A percentile compares a stretch with the other conserved stretches of the same genome.
phyloP scores from a whole-genome alignment of 345 rosid genomes.

The Geranium rotundifolium region DNA sequence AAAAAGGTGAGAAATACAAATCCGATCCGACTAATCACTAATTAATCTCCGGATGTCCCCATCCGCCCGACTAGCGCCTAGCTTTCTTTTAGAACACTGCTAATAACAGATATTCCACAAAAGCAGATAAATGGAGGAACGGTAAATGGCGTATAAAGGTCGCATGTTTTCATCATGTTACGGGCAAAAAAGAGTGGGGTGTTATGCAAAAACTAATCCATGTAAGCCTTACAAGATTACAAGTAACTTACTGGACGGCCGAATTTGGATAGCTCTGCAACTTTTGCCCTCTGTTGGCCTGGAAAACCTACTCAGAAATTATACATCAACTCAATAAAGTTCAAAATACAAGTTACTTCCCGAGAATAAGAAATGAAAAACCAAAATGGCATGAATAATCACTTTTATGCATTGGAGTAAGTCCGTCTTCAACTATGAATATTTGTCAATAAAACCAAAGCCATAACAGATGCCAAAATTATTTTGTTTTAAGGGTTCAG shows the following conservation, averaged over 20 bases:
- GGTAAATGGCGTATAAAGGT: background rate
- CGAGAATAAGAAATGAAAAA: background rate
- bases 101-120: too few species aligned
- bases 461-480: too few species aligned
- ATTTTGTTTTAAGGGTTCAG: too few species aligned
- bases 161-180: background rate
- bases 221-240: background rate
- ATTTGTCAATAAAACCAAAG: too few species aligned
- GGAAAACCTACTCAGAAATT: slow-evolving; percentile 33
- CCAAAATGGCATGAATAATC: background rate
- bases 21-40: too few species aligned
- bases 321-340: background rate
- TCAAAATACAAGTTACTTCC: background rate
- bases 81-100: too few species aligned
- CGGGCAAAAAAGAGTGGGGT: background rate
- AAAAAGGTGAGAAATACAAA: too few species aligned
- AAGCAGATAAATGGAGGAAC: background rate
- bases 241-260: slow-evolving; percentile 56
- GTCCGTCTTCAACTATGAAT: background rate
- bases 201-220: background rate
- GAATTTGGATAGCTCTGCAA: slow-evolving; percentile 50
- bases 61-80: too few species aligned
- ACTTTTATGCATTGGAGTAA: background rate
- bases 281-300: slow-evolving; percentile 50
- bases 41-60: too few species aligned